A percentile compares a stretch with the other conserved stretches of the same genome.
phyloP scores from a whole-genome alignment of 768 basidiomycete species.

The Lactarius hatsudake region DNA sequence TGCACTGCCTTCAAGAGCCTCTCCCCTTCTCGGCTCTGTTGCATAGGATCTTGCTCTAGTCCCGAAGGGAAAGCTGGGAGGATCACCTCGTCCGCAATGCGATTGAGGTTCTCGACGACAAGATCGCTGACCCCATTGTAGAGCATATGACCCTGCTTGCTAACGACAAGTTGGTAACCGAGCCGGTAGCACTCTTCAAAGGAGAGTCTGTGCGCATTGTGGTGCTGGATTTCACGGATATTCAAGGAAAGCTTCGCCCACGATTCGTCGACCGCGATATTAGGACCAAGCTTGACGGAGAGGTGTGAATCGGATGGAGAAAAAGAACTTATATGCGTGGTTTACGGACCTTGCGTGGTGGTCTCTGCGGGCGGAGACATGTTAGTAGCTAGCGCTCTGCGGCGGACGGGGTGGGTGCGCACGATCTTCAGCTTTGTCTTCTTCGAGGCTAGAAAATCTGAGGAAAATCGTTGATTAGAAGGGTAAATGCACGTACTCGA shows the following conservation, averaged over 20 bases:
- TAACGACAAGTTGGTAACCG: slow-evolving; percentile 91
- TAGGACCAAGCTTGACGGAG: slow-evolving; percentile 59
- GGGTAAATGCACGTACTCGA: slow-evolving; percentile 30
- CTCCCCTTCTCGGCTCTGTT: slow-evolving; percentile 82
- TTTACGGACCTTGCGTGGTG: slow-evolving; percentile 44
- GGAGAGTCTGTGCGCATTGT: slow-evolving; percentile 84
- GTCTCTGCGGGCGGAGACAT: slow-evolving; percentile 36
- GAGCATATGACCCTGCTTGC: slow-evolving; percentile 78
- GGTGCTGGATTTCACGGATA: slow-evolving; percentile 91
- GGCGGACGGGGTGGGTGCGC: slow-evolving; percentile 34
- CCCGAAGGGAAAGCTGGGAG: slow-evolving; percentile 80
- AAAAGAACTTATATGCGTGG: neutral
- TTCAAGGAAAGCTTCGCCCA: slow-evolving; percentile 81
- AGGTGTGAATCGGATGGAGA: slow-evolving; percentile 1
- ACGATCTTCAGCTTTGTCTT: slow-evolving; percentile 43
- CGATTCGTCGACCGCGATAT: slow-evolving; percentile 76
- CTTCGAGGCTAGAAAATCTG: slow-evolving; percentile 27
- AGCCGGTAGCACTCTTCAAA: slow-evolving; percentile 94
- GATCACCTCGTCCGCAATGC: slow-evolving; percentile 71
- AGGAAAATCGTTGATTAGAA: neutral
- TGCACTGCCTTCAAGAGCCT: slow-evolving; percentile 77
- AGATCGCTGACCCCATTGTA: slow-evolving; percentile 83
- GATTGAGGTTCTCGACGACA: slow-evolving; percentile 78
- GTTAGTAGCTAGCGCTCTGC: slow-evolving; percentile 26
- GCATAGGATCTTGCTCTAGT: slow-evolving; percentile 61